Conservation (phyloP, 805 yeast species). For the Barnettozyma sucrosica region DNA sequence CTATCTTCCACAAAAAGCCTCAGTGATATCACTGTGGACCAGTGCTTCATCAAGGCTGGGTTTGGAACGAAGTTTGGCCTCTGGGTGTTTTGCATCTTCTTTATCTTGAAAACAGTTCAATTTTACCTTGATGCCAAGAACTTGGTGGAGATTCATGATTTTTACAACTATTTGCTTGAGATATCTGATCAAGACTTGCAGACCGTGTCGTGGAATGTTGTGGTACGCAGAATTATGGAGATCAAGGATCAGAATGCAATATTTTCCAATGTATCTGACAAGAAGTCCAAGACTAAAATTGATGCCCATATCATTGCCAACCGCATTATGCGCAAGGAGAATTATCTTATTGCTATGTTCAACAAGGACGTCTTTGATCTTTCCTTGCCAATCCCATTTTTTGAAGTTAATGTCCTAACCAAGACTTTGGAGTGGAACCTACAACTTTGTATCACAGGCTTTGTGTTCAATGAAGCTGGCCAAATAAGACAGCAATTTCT, state of each 20-base stretch:
- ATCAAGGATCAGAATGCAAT: conserved; percentile 75
- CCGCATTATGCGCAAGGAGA: conserved; percentile 91
- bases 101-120: conserved; percentile 47
- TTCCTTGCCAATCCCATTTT: conserved; percentile 48
- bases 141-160: conserved; percentile 67
- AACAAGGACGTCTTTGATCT: conserved; percentile 72
- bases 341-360: conserved; percentile 84
- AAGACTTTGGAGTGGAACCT: conserved; percentile 93
- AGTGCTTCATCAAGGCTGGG: conserved; percentile 41
- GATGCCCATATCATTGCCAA: conserved; percentile 95
- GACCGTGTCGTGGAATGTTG: conserved; percentile 88
- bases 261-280: conserved; percentile 43
- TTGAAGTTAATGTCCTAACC: conserved; percentile 48
- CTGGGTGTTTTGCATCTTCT: conserved; percentile 53
- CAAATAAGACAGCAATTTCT: conserved; percentile 69
- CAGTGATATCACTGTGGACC: conserved; percentile 30
- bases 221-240: conserved; percentile 68
- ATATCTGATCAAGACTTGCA: conserved; percentile 79
- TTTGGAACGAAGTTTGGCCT: conserved; percentile 51
- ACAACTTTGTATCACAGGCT: conserved; percentile 81
- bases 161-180: conserved; percentile 65
- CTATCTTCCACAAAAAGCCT: conserved; percentile 23
- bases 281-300: conserved; percentile 65
- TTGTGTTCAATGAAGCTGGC: conserved; percentile 76
- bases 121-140: conserved; percentile 59